Evolutionary conservation across 2,329 filamentous ascomycete genomes (phyloP).

Genomic region (Myriosclerotinia curreyana): DNA sequence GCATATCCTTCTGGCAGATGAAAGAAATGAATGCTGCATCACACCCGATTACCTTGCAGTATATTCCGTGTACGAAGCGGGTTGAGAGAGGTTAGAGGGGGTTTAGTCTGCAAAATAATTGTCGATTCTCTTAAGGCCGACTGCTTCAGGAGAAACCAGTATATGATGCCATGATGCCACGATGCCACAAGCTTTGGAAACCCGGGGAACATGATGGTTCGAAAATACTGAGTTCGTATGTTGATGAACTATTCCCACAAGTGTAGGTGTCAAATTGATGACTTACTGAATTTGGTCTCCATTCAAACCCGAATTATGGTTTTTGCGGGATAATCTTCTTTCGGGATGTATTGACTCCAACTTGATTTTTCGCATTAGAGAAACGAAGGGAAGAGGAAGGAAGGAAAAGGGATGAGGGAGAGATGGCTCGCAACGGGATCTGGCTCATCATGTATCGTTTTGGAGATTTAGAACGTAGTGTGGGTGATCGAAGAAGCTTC

Average conservation of each 20-base stretch:
- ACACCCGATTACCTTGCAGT: no score
- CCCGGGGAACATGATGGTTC: no score
- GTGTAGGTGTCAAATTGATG: neutral
- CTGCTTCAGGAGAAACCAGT: no score
- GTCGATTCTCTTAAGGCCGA: no score
- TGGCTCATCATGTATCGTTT: neutral
- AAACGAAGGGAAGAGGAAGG: neutral
- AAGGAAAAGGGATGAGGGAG: neutral
- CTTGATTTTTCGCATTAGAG: neutral
- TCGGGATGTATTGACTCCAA: neutral
- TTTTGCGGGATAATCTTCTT: neutral
- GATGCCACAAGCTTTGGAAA: no score
- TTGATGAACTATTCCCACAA: neutral
- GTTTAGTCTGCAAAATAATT: no score
- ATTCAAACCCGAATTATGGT: neutral
- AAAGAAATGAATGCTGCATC: no score
- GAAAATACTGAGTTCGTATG: no score
- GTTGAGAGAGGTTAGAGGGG: no score
- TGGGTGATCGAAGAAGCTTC: neutral
- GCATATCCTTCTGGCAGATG: no score
- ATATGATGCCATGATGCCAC: no score
- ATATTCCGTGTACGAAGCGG: no score
- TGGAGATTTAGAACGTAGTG: neutral
- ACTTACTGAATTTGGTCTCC: neutral
- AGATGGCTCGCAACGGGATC: neutral